Percentiles rank a stretch among this genome's conserved stretches.
Conservation (phyloP, 2,329 filamentous ascomycete species). For the Colletotrichum neosansevieriae region DNA sequence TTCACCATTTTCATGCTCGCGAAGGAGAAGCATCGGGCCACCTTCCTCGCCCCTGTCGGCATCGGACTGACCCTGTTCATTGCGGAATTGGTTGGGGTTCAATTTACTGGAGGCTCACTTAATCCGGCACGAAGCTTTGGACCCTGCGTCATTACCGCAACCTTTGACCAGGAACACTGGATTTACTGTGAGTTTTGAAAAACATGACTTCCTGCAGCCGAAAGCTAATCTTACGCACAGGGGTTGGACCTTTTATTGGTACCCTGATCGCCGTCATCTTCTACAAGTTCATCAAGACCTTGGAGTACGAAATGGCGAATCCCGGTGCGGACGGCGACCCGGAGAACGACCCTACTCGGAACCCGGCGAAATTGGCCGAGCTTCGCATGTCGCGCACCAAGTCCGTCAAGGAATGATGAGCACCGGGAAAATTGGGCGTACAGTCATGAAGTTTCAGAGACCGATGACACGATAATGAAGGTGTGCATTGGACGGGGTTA, state of each 20-base stretch:
- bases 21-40: constrained; percentile 61
- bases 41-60: constrained; percentile 61
- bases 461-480: constrained; percentile 27
- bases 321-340: constrained; percentile 60
- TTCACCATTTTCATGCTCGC: constrained; percentile 66
- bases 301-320: constrained; percentile 60
- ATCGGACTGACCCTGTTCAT: constrained; percentile 62
- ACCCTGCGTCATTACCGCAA: constrained; percentile 56
- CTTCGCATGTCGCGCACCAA: constrained; percentile 37
- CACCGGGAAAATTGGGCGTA: neutral
- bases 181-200: constrained; percentile 59
- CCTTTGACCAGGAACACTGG: constrained; percentile 60
- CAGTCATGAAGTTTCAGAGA: constrained; percentile 9
- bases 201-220: too few relatives aligned
- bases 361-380: constrained; percentile 54
- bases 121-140: constrained; percentile 62
- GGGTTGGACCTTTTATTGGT: constrained; percentile 51
- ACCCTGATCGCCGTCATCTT: constrained; percentile 52
- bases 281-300: constrained; percentile 55
- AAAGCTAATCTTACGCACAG: constrained; percentile 37
- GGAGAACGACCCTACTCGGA: constrained; percentile 57
- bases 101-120: constrained; percentile 61
- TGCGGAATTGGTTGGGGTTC: constrained; percentile 58
- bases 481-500: constrained; percentile 21
- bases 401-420: constrained; percentile 27